Percentiles rank a stretch among this genome's conserved stretches.
These are phyloP conservation scores for Meira miltonrushii DNA, from an alignment of 1,284 basidiomycete genomes.

Conservation along the genomic window DNA sequence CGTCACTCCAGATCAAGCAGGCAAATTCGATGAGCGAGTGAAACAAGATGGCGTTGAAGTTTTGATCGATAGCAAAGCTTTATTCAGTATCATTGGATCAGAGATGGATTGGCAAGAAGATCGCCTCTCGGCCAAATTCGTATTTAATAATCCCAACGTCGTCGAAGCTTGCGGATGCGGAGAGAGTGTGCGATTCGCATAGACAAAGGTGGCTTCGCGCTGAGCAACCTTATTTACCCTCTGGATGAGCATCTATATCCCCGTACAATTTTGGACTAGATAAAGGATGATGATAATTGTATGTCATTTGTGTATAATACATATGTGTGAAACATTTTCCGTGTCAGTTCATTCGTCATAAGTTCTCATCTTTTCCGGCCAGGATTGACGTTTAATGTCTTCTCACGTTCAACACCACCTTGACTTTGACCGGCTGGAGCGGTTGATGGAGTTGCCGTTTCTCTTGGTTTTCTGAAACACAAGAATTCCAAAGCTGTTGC, in stretches of 20 bases:
- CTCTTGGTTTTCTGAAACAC: constrained; percentile 57
- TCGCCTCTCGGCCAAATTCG: constrained; percentile 65
- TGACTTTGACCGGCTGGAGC: too few relatives aligned
- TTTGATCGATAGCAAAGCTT: constrained; percentile 90
- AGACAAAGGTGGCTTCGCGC: too few relatives aligned
- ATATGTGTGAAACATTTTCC: too few relatives aligned
- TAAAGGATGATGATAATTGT: too few relatives aligned
- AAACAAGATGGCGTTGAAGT: constrained; percentile 69
- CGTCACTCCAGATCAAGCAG: constrained; percentile 62
- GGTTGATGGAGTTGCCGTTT: neutral
- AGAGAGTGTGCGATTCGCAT: constrained; percentile 59
- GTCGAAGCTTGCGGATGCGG: constrained; percentile 92
- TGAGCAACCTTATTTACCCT: too few relatives aligned
- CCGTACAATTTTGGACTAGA: too few relatives aligned
- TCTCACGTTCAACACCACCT: too few relatives aligned
- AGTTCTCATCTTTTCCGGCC: too few relatives aligned
- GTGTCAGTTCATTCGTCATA: too few relatives aligned
- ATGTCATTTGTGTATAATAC: too few relatives aligned
- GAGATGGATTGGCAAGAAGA: constrained; percentile 96
- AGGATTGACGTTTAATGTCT: too few relatives aligned
- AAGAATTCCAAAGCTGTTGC: constrained; percentile 91
- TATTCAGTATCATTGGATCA: constrained; percentile 97
- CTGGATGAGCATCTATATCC: too few relatives aligned
- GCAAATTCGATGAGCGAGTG: constrained; percentile 94
- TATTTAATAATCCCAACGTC: constrained; percentile 68